Evolutionary conservation across 2,329 filamentous ascomycete genomes (phyloP), one percentile per base, ranked within the genome.

Genomic region (Chrysoporthe deuterocubensis): DNA sequence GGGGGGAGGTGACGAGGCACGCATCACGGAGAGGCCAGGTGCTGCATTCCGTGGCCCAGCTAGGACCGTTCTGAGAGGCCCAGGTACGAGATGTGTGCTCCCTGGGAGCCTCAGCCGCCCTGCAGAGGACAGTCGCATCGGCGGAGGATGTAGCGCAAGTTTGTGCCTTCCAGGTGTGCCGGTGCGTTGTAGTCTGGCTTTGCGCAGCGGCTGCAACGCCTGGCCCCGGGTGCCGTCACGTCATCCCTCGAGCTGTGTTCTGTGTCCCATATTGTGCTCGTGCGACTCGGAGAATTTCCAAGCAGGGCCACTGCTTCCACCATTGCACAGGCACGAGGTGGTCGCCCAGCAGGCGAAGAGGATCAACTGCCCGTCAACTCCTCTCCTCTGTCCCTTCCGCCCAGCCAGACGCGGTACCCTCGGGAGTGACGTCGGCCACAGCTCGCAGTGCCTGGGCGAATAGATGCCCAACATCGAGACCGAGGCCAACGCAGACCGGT

Each of bases 231-330:
- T 54, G 54, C 40, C 63, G 60, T 69, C 67, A 66, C 67, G 52
- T 63, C 67, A 69, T 63, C 13, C 50, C 50, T 63, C 61, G 46
- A 67, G 46, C 44, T 54, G 63, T 62, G 64, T 26, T 42, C 34
- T 66, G 59, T 46, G 37, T 14, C 37, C 48, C 18, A n/a, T 62
- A 26, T 44, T 34, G 62, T 64, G 50, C 62, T 65, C 42, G 67
- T 69, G 61, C 50, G 56, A 58, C 62, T 69, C 67, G 67, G 65
- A 65, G 67, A 69, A 54, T 69, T 67, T 26, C 6, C 65, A 54
- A 64, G 56, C 62, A 40, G 52, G 61, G 34, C 56, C 65, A 67
- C 67, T 64, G 26, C 50, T 67, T 67, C 60, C 50, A 69, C n/a
- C 64, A 61, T 64, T 16, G 61, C 65, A 67, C 67, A 69, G 57